Evolutionary conservation across 495 filamentous ascomycete genomes (phyloP), one percentile per base, ranked within the genome.

Genomic region (Trichoderma erinaceum): DNA sequence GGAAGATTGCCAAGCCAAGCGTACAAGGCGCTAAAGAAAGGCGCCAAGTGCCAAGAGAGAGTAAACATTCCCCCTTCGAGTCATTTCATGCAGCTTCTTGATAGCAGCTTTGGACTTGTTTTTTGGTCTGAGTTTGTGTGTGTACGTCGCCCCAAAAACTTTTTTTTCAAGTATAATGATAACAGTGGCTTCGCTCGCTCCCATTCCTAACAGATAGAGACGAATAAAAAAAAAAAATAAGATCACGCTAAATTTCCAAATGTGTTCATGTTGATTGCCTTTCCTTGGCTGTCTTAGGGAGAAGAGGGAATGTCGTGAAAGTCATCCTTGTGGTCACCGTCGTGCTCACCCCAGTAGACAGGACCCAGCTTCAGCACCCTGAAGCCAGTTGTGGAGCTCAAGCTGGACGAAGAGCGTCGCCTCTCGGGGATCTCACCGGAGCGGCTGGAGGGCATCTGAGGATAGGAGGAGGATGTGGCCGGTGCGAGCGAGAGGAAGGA

Each of bases 301-400:
- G 29, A 65, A 43, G 41, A 27, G 29, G 41, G n/a, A 66, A 79
- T 76, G 72, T 81, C 80, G 71, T 77, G 73, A 70, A 73, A 81
- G 74, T 83, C 81, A n/a, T 71, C 75, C 73, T 78, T 78, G 78
- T 75, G 70, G 65, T 76, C 78, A 61, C 75, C 78, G 29, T 71
- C 75, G 73, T 81, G 79, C 77, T 81, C 78, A 67, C 80, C 80
- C 73, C 75, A 83, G 77, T 81, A 79, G 70, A 83, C 80, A 38
- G 80, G 80, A 12, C 79, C 79, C 63, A 83, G 79, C 71, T 79
- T 80, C 61, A 83, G 77, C 79, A 82, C 80, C 66, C 80, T 78
- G 48, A 73, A 67, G 27, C 71, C 73, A 58, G 77, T 71, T 67
- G 73, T 75, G 48, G 46, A 61, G 46, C 29, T 29, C 29, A 29